A percentile compares a stretch with the other conserved stretches of the same genome.
phyloP scores from a whole-genome alignment of 2,329 filamentous ascomycete species.

The Biscogniauxia mediterranea region DNA sequence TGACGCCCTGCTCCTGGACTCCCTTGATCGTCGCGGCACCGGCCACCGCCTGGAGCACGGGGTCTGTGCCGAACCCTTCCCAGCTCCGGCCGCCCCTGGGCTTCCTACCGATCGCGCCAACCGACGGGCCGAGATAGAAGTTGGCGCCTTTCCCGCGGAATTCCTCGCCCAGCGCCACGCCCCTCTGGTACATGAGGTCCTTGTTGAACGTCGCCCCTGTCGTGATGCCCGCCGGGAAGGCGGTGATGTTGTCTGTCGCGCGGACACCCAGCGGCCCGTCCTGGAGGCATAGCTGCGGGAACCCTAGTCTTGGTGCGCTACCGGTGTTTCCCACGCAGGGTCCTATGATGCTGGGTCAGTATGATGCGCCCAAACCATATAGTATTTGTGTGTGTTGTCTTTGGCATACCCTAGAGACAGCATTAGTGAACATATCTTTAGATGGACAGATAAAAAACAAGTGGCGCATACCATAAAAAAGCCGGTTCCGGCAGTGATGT shows the following conservation, averaged over 20 bases:
- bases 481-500: slow-evolving; percentile 70
- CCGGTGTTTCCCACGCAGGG: slow-evolving; percentile 77
- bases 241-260: slow-evolving; percentile 71
- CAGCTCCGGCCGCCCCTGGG: slow-evolving; percentile 71
- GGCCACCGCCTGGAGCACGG: slow-evolving; percentile 57
- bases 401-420: slow-evolving; percentile 16
- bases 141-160: slow-evolving; percentile 72
- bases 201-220: slow-evolving; percentile 75
- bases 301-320: slow-evolving; percentile 66
- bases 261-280: slow-evolving; percentile 71
- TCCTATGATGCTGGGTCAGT: slow-evolving; percentile 31
- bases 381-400: neutral
- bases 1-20: slow-evolving; percentile 55
- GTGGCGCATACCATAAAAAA: slow-evolving; percentile 60
- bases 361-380: slow-evolving; percentile 2
- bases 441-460: neutral
- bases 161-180: slow-evolving; percentile 67
- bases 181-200: slow-evolving; percentile 65
- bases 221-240: slow-evolving; percentile 78
- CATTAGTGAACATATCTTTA: neutral
- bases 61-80: slow-evolving; percentile 73
- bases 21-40: slow-evolving; percentile 53
- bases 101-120: slow-evolving; percentile 70
- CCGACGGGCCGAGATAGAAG: slow-evolving; percentile 66
- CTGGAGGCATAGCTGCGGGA: slow-evolving; percentile 70